Evolutionary conservation across 225 moss, liverwort and hornwort species (phyloP).

Genomic region (Asterella californica): DNA sequence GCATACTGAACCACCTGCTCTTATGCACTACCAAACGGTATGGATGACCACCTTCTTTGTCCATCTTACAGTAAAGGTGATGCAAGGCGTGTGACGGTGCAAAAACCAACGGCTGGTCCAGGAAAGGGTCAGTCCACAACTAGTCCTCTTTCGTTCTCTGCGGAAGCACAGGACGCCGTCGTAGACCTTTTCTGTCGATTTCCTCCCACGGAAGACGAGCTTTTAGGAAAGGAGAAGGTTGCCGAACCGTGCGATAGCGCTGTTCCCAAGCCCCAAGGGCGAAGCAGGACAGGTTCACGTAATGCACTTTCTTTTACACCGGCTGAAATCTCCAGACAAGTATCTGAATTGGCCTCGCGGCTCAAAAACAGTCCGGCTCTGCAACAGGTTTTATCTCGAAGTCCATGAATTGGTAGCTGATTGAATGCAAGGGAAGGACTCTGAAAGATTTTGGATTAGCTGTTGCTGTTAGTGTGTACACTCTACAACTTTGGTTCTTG

Average conservation of each 20-base stretch:
- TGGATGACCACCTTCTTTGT: not conserved
- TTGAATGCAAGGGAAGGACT: too few relatives aligned
- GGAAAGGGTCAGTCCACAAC: conserved; percentile 43
- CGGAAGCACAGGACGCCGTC: conserved; percentile 61
- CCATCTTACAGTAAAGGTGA: conserved; percentile 65
- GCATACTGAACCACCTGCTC: not conserved
- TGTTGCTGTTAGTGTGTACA: not conserved
- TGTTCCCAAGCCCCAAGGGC: conserved; percentile 26
- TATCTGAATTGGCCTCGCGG: conserved; percentile 56
- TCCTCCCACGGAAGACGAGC: conserved; percentile 81
- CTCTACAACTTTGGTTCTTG: not conserved
- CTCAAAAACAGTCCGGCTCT: conserved; percentile 69
- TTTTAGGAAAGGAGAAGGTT: conserved; percentile 54
- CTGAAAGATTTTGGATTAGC: too few relatives aligned
- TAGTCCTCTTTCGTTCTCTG: conserved; percentile 70
- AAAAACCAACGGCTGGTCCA: conserved; percentile 48
- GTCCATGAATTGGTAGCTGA: conserved; percentile 14
- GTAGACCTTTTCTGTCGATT: conserved; percentile 58
- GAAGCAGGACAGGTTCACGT: conserved; percentile 37
- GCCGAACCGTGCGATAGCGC: conserved; percentile 41
- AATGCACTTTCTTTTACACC: conserved; percentile 35
- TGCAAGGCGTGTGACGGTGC: conserved; percentile 69
- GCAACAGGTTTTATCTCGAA: conserved; percentile 60
- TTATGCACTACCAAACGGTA: not conserved
- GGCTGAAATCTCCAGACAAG: conserved; percentile 60